Conservation (phyloP, 164 flowering plant genomes). For the Tetrastigma voinierianum region DNA sequence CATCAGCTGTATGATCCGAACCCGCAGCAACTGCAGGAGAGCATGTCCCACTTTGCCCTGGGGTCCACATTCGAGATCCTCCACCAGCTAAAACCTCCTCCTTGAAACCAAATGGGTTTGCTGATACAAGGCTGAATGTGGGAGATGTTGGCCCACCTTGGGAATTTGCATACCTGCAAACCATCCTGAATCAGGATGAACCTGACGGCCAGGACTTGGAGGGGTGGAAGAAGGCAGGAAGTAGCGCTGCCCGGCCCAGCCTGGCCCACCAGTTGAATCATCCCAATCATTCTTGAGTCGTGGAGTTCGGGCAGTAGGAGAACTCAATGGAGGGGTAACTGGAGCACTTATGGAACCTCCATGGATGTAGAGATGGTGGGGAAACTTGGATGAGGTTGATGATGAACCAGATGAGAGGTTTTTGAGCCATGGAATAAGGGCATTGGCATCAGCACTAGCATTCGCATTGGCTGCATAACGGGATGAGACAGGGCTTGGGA, state of each 20-base stretch:
- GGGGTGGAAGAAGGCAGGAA: conserved; percentile 78
- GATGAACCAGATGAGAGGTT: conserved; percentile 74
- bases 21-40: conserved; percentile 78
- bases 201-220: conserved; percentile 73
- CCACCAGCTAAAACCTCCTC: conserved; percentile 48
- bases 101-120: conserved; percentile 66
- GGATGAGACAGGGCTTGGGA: conserved; percentile 64
- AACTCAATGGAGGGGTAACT: conserved; percentile 88
- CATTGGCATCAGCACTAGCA: conserved; percentile 55
- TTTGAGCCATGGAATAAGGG: conserved; percentile 96
- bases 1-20: conserved; percentile 59
- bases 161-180: conserved; percentile 48
- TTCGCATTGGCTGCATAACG: conserved; percentile 34
- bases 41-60: conserved; percentile 95
- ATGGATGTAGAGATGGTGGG: conserved; percentile 58
- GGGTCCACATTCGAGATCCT: conserved; percentile 92
- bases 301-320: conserved; percentile 78
- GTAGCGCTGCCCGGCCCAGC: conserved; percentile 45
- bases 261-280: conserved; percentile 32
- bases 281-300: conserved; percentile 66
- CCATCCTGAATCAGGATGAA: conserved; percentile 75
- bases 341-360: conserved; percentile 94
- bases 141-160: conserved; percentile 66
- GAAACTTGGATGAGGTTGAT: conserved; percentile 58
- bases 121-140: conserved; percentile 74